Percentiles rank a stretch among this genome's conserved stretches.
phyloP scores from a whole-genome alignment of 371 early-diverging fungal genomes.

The Entomophthora muscae region DNA sequence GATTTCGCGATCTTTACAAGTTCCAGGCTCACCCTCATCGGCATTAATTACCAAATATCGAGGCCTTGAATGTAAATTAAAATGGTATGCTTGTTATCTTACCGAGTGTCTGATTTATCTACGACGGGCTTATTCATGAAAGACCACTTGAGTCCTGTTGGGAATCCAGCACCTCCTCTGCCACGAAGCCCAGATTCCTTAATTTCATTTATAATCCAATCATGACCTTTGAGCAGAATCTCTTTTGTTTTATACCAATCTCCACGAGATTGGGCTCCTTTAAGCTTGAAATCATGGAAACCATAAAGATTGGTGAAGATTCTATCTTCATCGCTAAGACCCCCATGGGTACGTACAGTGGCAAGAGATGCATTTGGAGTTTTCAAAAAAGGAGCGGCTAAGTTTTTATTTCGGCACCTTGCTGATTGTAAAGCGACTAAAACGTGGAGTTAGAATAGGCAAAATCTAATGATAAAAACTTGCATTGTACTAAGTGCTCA shows the following conservation, averaged over 20 bases:
- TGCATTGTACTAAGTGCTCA: too few relatives aligned
- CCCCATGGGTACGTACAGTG: conserved; percentile 36
- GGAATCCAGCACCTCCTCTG: conserved; percentile 96
- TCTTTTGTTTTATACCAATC: conserved; percentile 99
- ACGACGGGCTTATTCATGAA: conserved; percentile 89
- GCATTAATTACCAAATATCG: conserved; percentile 93
- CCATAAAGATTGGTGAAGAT: conserved; percentile 95
- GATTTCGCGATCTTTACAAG: conserved; percentile 98
- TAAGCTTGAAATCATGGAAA: conserved; percentile 71
- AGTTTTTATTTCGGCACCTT: too few relatives aligned
- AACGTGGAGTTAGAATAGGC: too few relatives aligned
- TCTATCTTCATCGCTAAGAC: conserved; percentile 78
- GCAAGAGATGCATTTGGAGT: too few relatives aligned
- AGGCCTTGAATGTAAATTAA: conserved; percentile 28
- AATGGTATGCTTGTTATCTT: conserved; percentile 10
- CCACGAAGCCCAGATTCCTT: conserved; percentile 91
- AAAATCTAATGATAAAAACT: too few relatives aligned
- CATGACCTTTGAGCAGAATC: conserved; percentile 83
- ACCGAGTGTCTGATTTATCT: conserved; percentile 36
- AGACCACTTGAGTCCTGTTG: conserved; percentile 94
- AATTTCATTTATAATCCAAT: conserved; percentile 94
- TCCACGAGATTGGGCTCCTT: conserved; percentile 83
- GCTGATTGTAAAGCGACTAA: too few relatives aligned
- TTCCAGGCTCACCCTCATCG: conserved; percentile 97
- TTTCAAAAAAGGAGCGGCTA: too few relatives aligned